Conservation (phyloP, 805 yeast species). For the Wickerhamiella spandovensis region DNA sequence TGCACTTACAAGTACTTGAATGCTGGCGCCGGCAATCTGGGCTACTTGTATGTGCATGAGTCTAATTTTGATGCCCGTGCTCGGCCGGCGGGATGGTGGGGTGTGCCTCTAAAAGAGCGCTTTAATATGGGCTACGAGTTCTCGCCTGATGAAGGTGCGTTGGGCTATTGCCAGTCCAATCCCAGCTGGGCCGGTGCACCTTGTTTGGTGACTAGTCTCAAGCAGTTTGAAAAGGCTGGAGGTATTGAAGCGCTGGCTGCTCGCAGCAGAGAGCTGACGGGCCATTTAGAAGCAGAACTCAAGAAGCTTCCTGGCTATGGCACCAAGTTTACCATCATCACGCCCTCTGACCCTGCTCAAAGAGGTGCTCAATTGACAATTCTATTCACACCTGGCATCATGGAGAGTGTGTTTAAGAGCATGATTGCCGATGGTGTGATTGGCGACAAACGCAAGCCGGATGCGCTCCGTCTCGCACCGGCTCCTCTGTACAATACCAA, state of each 20-base stretch:
- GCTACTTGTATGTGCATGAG: slow-evolving; percentile 70
- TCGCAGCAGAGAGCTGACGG: slow-evolving; percentile 47
- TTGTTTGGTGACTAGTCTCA: slow-evolving; percentile 52
- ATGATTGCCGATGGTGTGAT: slow-evolving; percentile 48
- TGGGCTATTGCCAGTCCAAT: slow-evolving; percentile 80
- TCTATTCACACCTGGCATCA: slow-evolving; percentile 44
- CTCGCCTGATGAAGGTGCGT: slow-evolving; percentile 72
- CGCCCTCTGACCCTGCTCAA: slow-evolving; percentile 44
- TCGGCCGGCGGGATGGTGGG: slow-evolving; percentile 97
- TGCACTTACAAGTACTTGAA: slow-evolving; percentile 87
- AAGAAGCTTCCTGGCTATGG: slow-evolving; percentile 35
- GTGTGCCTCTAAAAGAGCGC: slow-evolving; percentile 55
- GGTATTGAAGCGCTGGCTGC: slow-evolving; percentile 46
- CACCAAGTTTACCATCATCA: slow-evolving; percentile 45
- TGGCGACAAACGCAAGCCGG: slow-evolving; percentile 82
- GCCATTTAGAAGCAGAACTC: slow-evolving; percentile 39
- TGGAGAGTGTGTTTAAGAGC: slow-evolving; percentile 45
- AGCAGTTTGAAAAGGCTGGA: slow-evolving; percentile 43
- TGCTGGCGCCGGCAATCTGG: slow-evolving; percentile 89
- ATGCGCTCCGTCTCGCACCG: slow-evolving; percentile 85
- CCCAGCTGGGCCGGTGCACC: slow-evolving; percentile 82
- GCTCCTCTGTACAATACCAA: slow-evolving; percentile 62
- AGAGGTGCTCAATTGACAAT: slow-evolving; percentile 79
- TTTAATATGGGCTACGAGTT: slow-evolving; percentile 70
- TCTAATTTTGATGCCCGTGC: slow-evolving; percentile 15